A percentile compares a stretch with the other conserved stretches of the same genome.
Conservation (phyloP, 2,329 filamentous ascomycete species). For the Fusarium nisikadoi region DNA sequence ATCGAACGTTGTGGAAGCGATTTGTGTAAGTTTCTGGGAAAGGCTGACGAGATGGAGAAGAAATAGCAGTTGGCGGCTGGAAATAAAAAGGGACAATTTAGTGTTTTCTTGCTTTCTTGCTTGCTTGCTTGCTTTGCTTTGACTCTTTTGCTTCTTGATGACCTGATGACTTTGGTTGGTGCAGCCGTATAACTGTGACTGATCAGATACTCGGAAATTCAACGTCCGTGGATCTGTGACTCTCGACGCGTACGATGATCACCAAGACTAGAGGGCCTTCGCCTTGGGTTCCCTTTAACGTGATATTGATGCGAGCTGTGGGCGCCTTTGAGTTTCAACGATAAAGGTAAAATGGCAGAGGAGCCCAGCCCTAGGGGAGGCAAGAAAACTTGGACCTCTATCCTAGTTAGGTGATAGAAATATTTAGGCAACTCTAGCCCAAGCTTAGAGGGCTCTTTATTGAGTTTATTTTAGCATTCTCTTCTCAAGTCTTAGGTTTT, state of each 20-base stretch:
- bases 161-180: slow-evolving; percentile 15
- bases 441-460: no score
- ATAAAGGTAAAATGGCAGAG: background rate
- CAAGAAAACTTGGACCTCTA: no score
- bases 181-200: slow-evolving; percentile 13
- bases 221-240: slow-evolving; percentile 5
- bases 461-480: no score
- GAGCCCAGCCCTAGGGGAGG: no score
- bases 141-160: slow-evolving; percentile 21
- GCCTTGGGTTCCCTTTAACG: slow-evolving; percentile 1
- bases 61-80: background rate
- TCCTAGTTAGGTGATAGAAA: no score
- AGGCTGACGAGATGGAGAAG: background rate
- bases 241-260: background rate
- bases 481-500: no score
- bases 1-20: slow-evolving; percentile 33
- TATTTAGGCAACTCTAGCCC: no score
- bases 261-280: background rate
- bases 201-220: slow-evolving; percentile 10
- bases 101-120: background rate
- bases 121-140: background rate
- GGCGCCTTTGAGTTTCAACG: background rate
- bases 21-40: slow-evolving; percentile 24
- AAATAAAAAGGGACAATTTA: background rate
- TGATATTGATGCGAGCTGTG: background rate